phyloP scores from a whole-genome alignment of 176 grass and related monocot genomes.

The Chloris gayana region DNA sequence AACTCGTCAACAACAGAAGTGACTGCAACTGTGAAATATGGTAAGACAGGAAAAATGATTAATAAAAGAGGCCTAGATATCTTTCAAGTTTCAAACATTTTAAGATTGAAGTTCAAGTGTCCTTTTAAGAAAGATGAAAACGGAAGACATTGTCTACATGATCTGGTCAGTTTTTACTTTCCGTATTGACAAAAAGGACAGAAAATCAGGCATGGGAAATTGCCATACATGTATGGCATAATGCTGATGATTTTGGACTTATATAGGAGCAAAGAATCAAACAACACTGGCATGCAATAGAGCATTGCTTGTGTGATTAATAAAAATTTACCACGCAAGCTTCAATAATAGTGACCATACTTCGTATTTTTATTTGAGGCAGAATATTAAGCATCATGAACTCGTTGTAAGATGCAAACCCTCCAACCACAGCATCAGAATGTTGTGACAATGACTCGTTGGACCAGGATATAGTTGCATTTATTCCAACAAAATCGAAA shows the following conservation, averaged over 20 bases:
- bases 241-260: background rate
- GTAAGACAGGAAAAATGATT: background rate
- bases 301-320: background rate
- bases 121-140: background rate
- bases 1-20: background rate
- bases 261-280: background rate
- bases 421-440: slow-evolving; percentile 31
- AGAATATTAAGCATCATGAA: slow-evolving; percentile 18
- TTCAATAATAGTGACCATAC: background rate
- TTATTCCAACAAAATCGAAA: background rate
- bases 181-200: background rate
- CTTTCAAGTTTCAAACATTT: slow-evolving; percentile 8
- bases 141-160: background rate
- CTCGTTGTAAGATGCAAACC: slow-evolving; percentile 19
- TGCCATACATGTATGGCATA: background rate
- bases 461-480: slow-evolving; percentile 17
- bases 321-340: background rate
- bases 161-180: background rate
- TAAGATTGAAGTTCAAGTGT: background rate
- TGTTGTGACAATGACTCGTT: slow-evolving; percentile 34
- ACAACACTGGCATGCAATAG: background rate
- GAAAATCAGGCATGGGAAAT: background rate
- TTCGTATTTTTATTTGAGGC: background rate
- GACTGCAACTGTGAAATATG: background rate
- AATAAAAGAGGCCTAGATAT: background rate